A percentile compares a stretch with the other conserved stretches of the same genome.
Conservation (phyloP, 2,329 filamentous ascomycete species). For the Diaporthe sp. region DNA sequence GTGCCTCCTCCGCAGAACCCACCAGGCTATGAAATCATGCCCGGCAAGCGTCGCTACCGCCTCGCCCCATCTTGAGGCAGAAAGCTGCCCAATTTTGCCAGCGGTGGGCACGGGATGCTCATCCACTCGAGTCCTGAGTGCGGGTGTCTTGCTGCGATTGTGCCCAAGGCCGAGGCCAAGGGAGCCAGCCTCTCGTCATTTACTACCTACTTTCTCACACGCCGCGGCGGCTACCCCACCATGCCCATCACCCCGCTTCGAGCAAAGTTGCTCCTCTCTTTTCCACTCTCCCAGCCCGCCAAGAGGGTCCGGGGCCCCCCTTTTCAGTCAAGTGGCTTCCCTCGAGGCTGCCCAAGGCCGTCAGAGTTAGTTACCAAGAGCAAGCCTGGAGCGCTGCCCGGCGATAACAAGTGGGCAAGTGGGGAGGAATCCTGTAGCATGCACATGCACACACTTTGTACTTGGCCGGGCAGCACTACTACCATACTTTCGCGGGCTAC, state of each 20-base stretch:
- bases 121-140: constrained; percentile 18
- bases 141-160: neutral
- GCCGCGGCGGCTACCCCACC: constrained; percentile 31
- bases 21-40: constrained; percentile 17
- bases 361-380: constrained; percentile 23
- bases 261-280: constrained; percentile 36
- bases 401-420: constrained; percentile 30
- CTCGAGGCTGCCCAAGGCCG: constrained; percentile 27
- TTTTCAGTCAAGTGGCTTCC: constrained; percentile 32
- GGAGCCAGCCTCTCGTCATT: constrained; percentile 18
- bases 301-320: constrained; percentile 26
- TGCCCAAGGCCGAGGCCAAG: constrained; percentile 26
- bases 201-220: neutral
- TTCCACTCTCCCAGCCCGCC: constrained; percentile 20
- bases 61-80: constrained; percentile 1
- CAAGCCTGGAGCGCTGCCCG: constrained; percentile 4
- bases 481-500: constrained; percentile 7
- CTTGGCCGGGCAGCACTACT: neutral
- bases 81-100: neutral
- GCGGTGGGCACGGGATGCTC: constrained; percentile 1
- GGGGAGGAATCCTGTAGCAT: constrained; percentile 18
- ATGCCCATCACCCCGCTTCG: constrained; percentile 32
- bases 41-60: neutral
- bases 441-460: constrained; percentile 27
- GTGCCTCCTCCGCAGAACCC: constrained; percentile 6